Evolutionary conservation across 305 asterid species (phyloP).

Genomic region (Fraxinus baroniana): DNA sequence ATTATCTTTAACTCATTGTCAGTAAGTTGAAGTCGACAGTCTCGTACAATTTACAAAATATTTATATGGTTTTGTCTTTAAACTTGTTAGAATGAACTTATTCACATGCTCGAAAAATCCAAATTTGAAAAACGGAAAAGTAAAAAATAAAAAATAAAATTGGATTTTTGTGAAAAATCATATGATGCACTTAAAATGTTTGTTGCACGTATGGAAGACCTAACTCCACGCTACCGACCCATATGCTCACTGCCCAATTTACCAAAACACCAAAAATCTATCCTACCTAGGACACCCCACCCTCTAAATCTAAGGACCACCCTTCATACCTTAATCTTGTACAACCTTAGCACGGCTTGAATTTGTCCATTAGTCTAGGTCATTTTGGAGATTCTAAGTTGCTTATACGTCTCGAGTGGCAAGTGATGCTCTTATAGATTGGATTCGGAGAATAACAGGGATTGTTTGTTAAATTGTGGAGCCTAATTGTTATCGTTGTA

Average conservation of each 20-base stretch:
- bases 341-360: neutral
- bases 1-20: neutral
- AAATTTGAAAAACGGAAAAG: neutral
- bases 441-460: neutral
- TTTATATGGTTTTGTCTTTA: neutral
- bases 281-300: slow-evolving; percentile 18
- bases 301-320: neutral
- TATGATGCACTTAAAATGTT: neutral
- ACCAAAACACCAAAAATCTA: slow-evolving; percentile 12
- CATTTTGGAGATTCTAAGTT: neutral
- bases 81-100: neutral
- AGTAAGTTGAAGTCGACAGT: neutral
- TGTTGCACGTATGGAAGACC: slow-evolving; percentile 34
- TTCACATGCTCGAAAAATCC: neutral
- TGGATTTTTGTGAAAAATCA: neutral
- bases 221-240: slow-evolving; percentile 40
- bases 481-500: neutral
- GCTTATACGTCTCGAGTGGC: neutral
- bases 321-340: neutral
- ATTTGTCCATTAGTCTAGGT: neutral
- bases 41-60: neutral
- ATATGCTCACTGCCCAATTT: slow-evolving; percentile 16
- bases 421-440: neutral
- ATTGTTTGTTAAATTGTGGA: neutral
- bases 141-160: neutral